Base-by-base conservation (phyloP, 2,329 filamentous ascomycete genomes). In the Leptographium radiaticola region DNA sequence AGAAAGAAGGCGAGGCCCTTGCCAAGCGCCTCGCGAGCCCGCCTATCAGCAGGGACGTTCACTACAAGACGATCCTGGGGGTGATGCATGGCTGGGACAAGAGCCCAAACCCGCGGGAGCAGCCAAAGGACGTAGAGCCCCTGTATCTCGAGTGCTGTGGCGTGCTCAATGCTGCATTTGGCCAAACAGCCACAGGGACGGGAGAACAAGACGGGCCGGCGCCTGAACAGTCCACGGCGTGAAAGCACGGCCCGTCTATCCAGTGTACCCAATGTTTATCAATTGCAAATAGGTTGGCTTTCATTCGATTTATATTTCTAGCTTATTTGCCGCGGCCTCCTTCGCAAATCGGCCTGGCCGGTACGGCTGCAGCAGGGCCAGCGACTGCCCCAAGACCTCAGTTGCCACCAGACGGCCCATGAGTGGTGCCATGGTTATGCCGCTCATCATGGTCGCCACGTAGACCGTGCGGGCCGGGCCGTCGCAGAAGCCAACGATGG, bases 41-140 rank as follows among this genome's bases (percentile, higher is more conserved):
- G 9, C 70, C 71, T 1, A 64, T 80, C 6, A 70, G 69, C 30
- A 84, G 83, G 66, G 71, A 71, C 9, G 76, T 85, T 1, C 68
- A 71, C 51, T 83, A 81, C 59, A 74, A 74, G 31, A 75, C 81
- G 66, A 73, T 85, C 2, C 67, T 71, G 4, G 77, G 72, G 2
- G 80, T 81, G 25, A 73, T 75, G 33, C 82, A 85, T 62, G 81
- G 75, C 0, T 86, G 82, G 75, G 82, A 86, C 61, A 86, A 85
- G 66, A 76, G 75, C 33, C 80, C 81, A 0, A 83, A 82, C 61
- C 80, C 79, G 6, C 63, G 79, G 30, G 72, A 71, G 53, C 73
- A 74, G 38, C 74, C 74, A 3, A 68, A 69, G 1, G 73, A 73
- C 30, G 72, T 76, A n/a, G 67, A 75, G 59, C 68, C 72, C 53